Evolutionary conservation across 2,329 filamentous ascomycete genomes (phyloP).

Genomic region (Gnomoniopsis smithogilvyi): DNA sequence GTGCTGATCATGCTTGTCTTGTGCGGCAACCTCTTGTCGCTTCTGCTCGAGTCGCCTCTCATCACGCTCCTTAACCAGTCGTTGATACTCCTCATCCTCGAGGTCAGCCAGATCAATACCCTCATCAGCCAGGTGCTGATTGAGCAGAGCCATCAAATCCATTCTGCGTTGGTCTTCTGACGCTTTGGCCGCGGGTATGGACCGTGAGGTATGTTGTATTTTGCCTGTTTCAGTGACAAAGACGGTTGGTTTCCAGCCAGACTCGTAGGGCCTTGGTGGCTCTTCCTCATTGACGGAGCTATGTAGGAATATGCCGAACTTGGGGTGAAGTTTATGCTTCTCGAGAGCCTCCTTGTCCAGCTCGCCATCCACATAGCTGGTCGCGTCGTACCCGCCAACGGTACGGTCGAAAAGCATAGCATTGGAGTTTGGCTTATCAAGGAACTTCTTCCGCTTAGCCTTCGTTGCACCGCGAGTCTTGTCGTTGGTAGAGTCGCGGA

Average conservation of each 20-base stretch:
- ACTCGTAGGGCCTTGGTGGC: constrained; percentile 36
- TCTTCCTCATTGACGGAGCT: constrained; percentile 44
- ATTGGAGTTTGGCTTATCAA: constrained; percentile 51
- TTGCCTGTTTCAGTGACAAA: constrained; percentile 46
- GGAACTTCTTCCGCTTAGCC: constrained; percentile 50
- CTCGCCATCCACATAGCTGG: constrained; percentile 44
- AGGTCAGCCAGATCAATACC: constrained; percentile 23
- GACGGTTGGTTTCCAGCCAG: constrained; percentile 46
- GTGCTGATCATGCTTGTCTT: constrained; percentile 15
- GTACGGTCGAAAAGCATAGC: constrained; percentile 53
- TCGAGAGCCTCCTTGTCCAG: constrained; percentile 49
- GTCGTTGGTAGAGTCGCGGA: constrained; percentile 56
- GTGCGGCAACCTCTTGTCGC: constrained; percentile 22
- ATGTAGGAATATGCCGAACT: constrained; percentile 49
- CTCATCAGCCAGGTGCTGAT: constrained; percentile 23
- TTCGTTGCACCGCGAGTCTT: constrained; percentile 50
- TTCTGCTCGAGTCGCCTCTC: constrained; percentile 20
- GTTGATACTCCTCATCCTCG: constrained; percentile 17
- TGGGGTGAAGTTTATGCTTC: constrained; percentile 49
- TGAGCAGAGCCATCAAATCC: constrained; percentile 20
- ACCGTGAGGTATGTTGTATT: constrained; percentile 43
- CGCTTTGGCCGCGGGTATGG: constrained; percentile 21
- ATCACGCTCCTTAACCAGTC: constrained; percentile 21
- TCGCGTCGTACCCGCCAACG: constrained; percentile 50
- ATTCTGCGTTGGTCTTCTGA: constrained; percentile 19